A percentile compares a stretch with the other conserved stretches of the same genome.
These are phyloP conservation scores for Coemansia sp. DNA, from an alignment of 192 early-diverging fungal genomes.

Conservation along the genomic window DNA sequence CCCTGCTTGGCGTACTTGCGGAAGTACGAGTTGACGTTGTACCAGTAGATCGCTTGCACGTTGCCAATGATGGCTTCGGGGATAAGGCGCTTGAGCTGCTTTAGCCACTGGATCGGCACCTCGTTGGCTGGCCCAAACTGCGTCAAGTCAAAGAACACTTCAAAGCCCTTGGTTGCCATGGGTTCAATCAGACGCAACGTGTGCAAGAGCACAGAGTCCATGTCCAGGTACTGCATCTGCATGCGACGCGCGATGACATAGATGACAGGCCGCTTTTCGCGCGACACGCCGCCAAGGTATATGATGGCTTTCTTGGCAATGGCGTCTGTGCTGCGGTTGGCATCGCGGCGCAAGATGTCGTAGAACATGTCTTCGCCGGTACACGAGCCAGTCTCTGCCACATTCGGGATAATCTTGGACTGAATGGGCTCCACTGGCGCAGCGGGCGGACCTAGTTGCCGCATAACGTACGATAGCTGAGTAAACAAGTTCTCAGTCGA, in stretches of 20 bases:
- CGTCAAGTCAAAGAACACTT: slow-evolving; percentile 82
- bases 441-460: slow-evolving; percentile 85
- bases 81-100: slow-evolving; percentile 71
- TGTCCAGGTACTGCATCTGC: slow-evolving; percentile 75
- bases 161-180: slow-evolving; percentile 68
- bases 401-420: slow-evolving; percentile 23
- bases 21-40: slow-evolving; percentile 82
- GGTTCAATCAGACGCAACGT: slow-evolving; percentile 71
- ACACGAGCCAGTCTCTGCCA: slow-evolving; percentile 10
- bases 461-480: slow-evolving; percentile 80
- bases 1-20: slow-evolving; percentile 65
- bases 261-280: slow-evolving; percentile 75
- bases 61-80: slow-evolving; percentile 68
- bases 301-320: slow-evolving; percentile 73
- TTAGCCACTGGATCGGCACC: slow-evolving; percentile 74
- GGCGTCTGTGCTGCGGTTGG: slow-evolving; percentile 65
- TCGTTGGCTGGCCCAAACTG: slow-evolving; percentile 81
- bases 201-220: slow-evolving; percentile 81
- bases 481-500: slow-evolving; percentile 71
- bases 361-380: slow-evolving; percentile 45
- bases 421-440: slow-evolving; percentile 49
- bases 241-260: slow-evolving; percentile 84
- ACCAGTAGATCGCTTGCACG: slow-evolving; percentile 71
- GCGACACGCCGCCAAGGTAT: slow-evolving; percentile 80
- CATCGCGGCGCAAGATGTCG: slow-evolving; percentile 76